A percentile compares a stretch with the other conserved stretches of the same genome.
Conservation (phyloP, 495 filamentous ascomycete genomes). For the Neurospora sp. region DNA sequence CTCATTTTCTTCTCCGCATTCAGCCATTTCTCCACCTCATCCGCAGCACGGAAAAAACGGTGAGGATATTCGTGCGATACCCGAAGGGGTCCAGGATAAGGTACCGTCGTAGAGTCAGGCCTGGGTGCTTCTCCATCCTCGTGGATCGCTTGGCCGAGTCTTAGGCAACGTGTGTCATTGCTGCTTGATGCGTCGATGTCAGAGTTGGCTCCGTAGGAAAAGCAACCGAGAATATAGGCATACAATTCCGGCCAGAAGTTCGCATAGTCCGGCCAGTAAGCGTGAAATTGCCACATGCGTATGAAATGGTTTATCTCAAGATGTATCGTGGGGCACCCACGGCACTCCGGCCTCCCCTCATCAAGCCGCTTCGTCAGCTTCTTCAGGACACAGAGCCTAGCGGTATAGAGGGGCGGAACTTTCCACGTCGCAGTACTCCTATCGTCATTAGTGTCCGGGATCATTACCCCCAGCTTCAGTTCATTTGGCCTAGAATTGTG, state of each 20-base stretch:
- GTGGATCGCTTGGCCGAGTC: neutral
- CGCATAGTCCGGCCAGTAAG: too few species aligned
- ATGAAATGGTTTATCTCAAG: neutral
- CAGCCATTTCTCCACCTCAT: conserved; percentile 2
- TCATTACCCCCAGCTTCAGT: too few species aligned
- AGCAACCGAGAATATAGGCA: neutral
- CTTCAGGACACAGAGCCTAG: neutral
- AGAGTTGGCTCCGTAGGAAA: neutral
- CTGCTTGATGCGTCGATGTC: neutral
- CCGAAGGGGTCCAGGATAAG: neutral
- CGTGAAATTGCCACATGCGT: neutral
- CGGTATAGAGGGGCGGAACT: neutral
- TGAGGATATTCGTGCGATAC: neutral
- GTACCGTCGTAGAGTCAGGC: neutral
- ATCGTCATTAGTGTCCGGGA: neutral
- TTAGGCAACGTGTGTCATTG: neutral
- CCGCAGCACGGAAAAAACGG: neutral
- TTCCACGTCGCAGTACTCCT: neutral
- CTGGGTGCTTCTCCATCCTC: neutral
- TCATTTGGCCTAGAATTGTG: too few species aligned
- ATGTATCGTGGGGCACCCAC: too few species aligned
- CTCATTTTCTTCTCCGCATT: conserved; percentile 48
- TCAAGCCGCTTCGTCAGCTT: neutral
- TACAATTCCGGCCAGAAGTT: neutral
- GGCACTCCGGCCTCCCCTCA: too few species aligned